Base-by-base conservation (phyloP, 257 asterid species). In the Galeopsis tetrahit region DNA sequence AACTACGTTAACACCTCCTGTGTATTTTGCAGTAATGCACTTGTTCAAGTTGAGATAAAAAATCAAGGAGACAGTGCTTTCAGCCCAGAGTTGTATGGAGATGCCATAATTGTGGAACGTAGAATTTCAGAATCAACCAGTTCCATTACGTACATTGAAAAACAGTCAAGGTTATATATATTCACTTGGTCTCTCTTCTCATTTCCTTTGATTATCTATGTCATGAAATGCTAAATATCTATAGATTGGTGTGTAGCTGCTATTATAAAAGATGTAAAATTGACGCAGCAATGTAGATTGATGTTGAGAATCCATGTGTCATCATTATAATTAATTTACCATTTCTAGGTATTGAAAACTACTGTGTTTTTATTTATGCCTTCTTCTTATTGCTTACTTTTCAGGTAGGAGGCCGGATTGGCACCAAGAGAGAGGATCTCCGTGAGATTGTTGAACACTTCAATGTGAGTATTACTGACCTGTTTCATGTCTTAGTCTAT, bases 41-140 rank as follows among this genome's bases (percentile, higher is more conserved):
- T 87, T 73, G 89, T 94, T 79, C 95, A 84, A 31, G 93, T 91
- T 71, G 97, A 94, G 79, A 81, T 94, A 49, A 91, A 88, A 83
- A 94, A 94, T 81, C 87, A 82, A 71, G 99, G 97, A 8, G 97
- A 88, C 62, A 97, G 91, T 83, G 96, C 99, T 63, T 94, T 88
- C 81, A 87, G 85, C 85, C 95, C 87, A 17, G 97, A 91, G 56
- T 40, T 68, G 17, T 94, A 85, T 68, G 99, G 99, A 71, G 86
- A 85, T 77, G 43, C 73, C 82, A 85, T 94, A 57, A 81, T 85
- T 32, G 82, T 94, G 75, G 99, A 91, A 62, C 92, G 97, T 60
- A 85, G 91, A 80, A 88, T 94, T 72, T 66, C 93, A 7, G 96
- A 86, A 76, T 83, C 95, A 7, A 6, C 89, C 70, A 79, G 90